Evolutionary conservation across 139 green algal genomes (phyloP).

Genomic region (Nannochloris sp.): DNA sequence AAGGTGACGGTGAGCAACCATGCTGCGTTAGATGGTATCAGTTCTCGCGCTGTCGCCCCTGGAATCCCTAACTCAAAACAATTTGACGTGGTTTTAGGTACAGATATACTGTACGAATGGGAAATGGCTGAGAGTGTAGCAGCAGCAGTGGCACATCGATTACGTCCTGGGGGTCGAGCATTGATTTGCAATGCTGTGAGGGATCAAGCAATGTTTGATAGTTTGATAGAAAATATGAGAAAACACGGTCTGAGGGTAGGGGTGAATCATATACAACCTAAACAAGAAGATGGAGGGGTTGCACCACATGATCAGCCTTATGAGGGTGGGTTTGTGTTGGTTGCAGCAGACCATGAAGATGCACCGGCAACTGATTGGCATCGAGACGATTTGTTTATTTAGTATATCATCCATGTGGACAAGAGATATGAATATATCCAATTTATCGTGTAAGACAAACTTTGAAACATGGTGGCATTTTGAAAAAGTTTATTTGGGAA

Average conservation of each 20-base stretch:
- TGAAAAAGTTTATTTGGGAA: no score
- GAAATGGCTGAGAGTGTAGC: constrained; percentile 29
- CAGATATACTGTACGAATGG: constrained; percentile 74
- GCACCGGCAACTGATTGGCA: constrained; percentile 3
- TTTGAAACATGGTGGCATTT: no score
- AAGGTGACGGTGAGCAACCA: neutral
- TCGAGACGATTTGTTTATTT: constrained; percentile 6
- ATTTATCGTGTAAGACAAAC: no score
- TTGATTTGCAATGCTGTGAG: constrained; percentile 58
- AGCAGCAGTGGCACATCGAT: constrained; percentile 47
- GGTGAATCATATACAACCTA: constrained; percentile 5
- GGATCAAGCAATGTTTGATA: constrained; percentile 47
- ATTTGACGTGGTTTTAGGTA: constrained; percentile 61
- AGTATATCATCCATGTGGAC: no score
- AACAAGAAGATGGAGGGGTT: constrained; percentile 29
- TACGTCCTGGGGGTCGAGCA: constrained; percentile 35
- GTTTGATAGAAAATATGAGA: constrained; percentile 23
- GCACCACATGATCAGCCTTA: constrained; percentile 41
- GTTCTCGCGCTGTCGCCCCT: constrained; percentile 8
- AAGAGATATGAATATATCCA: no score
- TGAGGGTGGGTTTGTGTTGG: constrained; percentile 58
- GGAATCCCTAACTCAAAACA: constrained; percentile 12
- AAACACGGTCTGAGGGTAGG: constrained; percentile 1
- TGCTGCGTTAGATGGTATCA: neutral
- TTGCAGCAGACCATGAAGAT: constrained; percentile 37